These are phyloP conservation scores for Nigrospora osmanthi DNA, from an alignment of 2,329 filamentous ascomycete species.

Conservation along the genomic window DNA sequence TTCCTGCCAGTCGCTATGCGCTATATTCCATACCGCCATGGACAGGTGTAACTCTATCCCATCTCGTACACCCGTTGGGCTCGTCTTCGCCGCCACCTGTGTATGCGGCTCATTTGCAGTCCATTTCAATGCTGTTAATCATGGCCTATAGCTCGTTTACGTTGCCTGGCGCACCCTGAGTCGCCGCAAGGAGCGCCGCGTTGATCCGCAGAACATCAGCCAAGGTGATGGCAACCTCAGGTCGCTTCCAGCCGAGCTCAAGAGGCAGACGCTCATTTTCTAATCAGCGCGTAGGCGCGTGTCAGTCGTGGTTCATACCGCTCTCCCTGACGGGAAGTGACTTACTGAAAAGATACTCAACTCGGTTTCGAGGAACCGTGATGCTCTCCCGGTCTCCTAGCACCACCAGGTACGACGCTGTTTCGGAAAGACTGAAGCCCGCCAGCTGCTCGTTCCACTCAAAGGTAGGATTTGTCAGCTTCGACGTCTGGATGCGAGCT, in stretches of 20 bases:
- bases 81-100: too few species aligned
- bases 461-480: conserved; percentile 39
- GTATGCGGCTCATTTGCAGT: too few species aligned
- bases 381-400: conserved; percentile 33
- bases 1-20: too few species aligned
- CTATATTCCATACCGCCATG: too few species aligned
- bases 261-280: conserved; percentile 33
- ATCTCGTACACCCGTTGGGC: too few species aligned
- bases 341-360: conserved; percentile 37
- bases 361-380: conserved; percentile 27
- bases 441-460: conserved; percentile 29
- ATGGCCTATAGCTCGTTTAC: too few species aligned
- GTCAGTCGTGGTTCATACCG: neutral
- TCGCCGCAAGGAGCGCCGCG: too few species aligned
- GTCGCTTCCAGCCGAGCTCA: conserved; percentile 29
- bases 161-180: too few species aligned
- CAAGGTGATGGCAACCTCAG: conserved; percentile 1
- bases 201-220: conserved; percentile 1
- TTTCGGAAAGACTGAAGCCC: conserved; percentile 38
- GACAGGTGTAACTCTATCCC: too few species aligned
- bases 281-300: conserved; percentile 7
- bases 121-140: too few species aligned
- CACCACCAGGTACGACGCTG: conserved; percentile 35
- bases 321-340: neutral
- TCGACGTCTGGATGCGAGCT: conserved; percentile 33